Conservation (phyloP, 2,329 filamentous ascomycete species). For the Beauveria bassiana region DNA sequence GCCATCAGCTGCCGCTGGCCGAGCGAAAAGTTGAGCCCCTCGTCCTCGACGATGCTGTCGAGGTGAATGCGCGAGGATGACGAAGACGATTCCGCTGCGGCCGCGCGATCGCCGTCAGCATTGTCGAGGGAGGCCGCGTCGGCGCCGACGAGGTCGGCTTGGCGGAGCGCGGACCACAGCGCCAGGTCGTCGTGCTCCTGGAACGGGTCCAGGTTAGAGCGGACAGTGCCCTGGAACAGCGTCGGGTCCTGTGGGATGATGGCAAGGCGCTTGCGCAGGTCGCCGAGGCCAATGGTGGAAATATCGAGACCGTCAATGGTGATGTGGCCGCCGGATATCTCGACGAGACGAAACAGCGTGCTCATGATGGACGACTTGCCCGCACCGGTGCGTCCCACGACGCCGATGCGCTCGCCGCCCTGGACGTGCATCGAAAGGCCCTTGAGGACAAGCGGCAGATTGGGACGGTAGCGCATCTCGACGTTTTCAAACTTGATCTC, state of each 20-base stretch:
- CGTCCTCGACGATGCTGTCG: constrained; percentile 81
- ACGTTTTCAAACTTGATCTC: constrained; percentile 71
- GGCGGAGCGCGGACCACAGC: constrained; percentile 69
- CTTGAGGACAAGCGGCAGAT: constrained; percentile 64
- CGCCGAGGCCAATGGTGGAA: constrained; percentile 63
- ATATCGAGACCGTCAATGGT: constrained; percentile 63
- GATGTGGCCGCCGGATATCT: constrained; percentile 55
- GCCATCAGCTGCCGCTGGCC: constrained; percentile 95
- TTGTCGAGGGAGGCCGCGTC: constrained; percentile 59
- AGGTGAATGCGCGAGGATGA: constrained; percentile 61
- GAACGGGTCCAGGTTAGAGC: constrained; percentile 76
- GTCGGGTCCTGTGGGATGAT: constrained; percentile 84
- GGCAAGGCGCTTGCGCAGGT: constrained; percentile 66
- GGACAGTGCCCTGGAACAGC: constrained; percentile 72
- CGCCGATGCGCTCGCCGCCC: constrained; percentile 71
- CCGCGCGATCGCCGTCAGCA: too few species aligned
- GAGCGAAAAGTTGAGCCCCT: constrained; percentile 91
- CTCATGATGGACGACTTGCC: constrained; percentile 82
- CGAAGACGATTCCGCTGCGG: too few species aligned
- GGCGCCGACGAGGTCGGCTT: constrained; percentile 61
- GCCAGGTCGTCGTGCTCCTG: constrained; percentile 68
- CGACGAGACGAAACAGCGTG: constrained; percentile 69
- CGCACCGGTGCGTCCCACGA: constrained; percentile 74
- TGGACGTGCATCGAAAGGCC: constrained; percentile 64
- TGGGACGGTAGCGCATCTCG: constrained; percentile 68